Conservation (phyloP, 2,329 filamentous ascomycete genomes). For the Hymenoscyphus occultus region DNA sequence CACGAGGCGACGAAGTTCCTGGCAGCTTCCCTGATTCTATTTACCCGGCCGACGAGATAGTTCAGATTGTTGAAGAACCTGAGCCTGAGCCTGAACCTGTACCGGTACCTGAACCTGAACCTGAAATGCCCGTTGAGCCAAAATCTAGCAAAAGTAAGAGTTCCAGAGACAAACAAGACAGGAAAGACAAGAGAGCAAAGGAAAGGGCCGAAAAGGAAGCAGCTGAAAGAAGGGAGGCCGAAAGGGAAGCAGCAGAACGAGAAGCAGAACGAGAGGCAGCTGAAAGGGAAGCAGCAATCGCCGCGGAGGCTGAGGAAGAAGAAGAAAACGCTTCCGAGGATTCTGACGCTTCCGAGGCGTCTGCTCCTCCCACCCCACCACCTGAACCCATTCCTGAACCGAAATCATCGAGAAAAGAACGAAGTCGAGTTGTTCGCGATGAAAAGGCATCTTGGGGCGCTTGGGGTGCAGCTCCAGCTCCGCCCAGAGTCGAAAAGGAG, state of each 20-base stretch:
- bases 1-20: constrained; percentile 43
- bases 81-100: too few species aligned
- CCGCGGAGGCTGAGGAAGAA: constrained; percentile 22
- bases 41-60: constrained; percentile 40
- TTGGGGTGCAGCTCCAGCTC: constrained; percentile 55
- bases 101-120: constrained; percentile 32
- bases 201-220: neutral
- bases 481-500: constrained; percentile 39
- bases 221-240: neutral
- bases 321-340: constrained; percentile 32
- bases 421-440: constrained; percentile 69
- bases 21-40: constrained; percentile 55
- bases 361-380: constrained; percentile 41
- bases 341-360: constrained; percentile 36
- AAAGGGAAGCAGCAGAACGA: neutral
- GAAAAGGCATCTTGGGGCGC: constrained; percentile 71
- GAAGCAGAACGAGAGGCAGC: neutral
- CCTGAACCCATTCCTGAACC: constrained; percentile 56
- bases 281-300: neutral
- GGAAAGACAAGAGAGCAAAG: constrained; percentile 13
- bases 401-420: constrained; percentile 68
- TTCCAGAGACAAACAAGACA: constrained; percentile 36
- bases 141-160: constrained; percentile 43
- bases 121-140: constrained; percentile 48
- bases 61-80: constrained; percentile 24